Conservation (phyloP, 1,284 basidiomycete genomes). For the Cutaneotrichosporon curvatum region DNA sequence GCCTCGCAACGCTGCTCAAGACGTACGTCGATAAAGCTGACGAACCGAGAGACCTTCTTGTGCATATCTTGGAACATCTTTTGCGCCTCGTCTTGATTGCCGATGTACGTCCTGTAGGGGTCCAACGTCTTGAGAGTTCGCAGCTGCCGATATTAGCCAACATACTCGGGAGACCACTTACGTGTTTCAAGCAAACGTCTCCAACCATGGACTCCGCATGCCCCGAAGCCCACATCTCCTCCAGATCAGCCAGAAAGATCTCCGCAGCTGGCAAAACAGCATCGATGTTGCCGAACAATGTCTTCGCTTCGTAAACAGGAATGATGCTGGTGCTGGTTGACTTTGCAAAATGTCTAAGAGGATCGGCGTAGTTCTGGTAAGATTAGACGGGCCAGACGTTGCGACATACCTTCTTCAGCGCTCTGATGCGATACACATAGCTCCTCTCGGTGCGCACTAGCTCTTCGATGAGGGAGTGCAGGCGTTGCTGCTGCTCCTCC, state of each 20-base stretch:
- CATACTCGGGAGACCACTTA: slow-evolving; percentile 26
- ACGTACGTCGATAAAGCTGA: slow-evolving; percentile 73
- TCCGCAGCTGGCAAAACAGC: slow-evolving; percentile 78
- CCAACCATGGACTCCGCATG: slow-evolving; percentile 61
- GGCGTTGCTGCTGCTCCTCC: slow-evolving; percentile 28
- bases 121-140: slow-evolving; percentile 74
- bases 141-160: slow-evolving; percentile 48
- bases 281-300: slow-evolving; percentile 89
- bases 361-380: slow-evolving; percentile 71
- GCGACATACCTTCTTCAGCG: slow-evolving; percentile 36
- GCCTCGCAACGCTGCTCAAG: neutral
- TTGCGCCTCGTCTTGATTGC: slow-evolving; percentile 89
- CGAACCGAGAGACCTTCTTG: slow-evolving; percentile 66
- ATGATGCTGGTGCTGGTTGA: slow-evolving; percentile 79
- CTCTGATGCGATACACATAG: slow-evolving; percentile 38
- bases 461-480: slow-evolving; percentile 37
- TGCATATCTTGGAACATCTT: slow-evolving; percentile 76
- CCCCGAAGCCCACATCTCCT: slow-evolving; percentile 57
- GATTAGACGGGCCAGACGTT: neutral
- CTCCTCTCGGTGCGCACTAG: slow-evolving; percentile 42
- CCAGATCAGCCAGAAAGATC: slow-evolving; percentile 75
- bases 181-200: slow-evolving; percentile 74
- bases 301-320: slow-evolving; percentile 81
- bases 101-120: slow-evolving; percentile 82
- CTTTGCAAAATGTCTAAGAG: slow-evolving; percentile 74